Conservation (phyloP, 495 filamentous ascomycete genomes). For the Daldinia concentrica region DNA sequence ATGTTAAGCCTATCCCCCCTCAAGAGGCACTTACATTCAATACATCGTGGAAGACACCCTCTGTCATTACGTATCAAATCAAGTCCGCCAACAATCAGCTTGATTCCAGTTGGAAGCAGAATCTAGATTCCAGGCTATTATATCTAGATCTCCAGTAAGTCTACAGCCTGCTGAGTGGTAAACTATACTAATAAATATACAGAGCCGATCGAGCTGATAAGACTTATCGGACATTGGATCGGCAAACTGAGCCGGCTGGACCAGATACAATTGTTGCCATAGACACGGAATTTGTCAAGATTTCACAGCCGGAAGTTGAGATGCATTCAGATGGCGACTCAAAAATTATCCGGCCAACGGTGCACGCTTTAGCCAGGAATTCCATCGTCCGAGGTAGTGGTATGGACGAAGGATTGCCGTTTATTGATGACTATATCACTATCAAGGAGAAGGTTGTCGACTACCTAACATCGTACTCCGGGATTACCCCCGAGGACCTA, state of each 20-base stretch:
- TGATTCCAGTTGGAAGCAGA: slow-evolving; percentile 85
- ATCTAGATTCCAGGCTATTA: slow-evolving; percentile 81
- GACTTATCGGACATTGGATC: slow-evolving; percentile 68
- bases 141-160: slow-evolving; percentile 78
- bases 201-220: slow-evolving; percentile 52
- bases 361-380: slow-evolving; percentile 85
- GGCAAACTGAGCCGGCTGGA: slow-evolving; percentile 69
- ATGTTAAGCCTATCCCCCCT: slow-evolving; percentile 78
- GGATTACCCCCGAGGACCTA: slow-evolving; percentile 85
- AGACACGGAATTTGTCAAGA: slow-evolving; percentile 93
- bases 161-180: background rate
- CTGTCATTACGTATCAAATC: slow-evolving; percentile 83
- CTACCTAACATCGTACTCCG: slow-evolving; percentile 92
- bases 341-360: slow-evolving; percentile 84
- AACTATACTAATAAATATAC: slow-evolving; percentile 26
- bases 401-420: slow-evolving; percentile 77
- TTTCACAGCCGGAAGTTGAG: slow-evolving; percentile 90
- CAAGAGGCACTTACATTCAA: slow-evolving; percentile 91
- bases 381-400: slow-evolving; percentile 86
- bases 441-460: slow-evolving; percentile 93
- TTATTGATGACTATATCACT: slow-evolving; percentile 97
- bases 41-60: slow-evolving; percentile 88
- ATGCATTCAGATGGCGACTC: slow-evolving; percentile 89
- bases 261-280: slow-evolving; percentile 82
- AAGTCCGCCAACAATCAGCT: slow-evolving; percentile 77